These are phyloP conservation scores for Nelumbo lutea DNA, from an alignment of 164 flowering plant species.

Conservation along the genomic window DNA sequence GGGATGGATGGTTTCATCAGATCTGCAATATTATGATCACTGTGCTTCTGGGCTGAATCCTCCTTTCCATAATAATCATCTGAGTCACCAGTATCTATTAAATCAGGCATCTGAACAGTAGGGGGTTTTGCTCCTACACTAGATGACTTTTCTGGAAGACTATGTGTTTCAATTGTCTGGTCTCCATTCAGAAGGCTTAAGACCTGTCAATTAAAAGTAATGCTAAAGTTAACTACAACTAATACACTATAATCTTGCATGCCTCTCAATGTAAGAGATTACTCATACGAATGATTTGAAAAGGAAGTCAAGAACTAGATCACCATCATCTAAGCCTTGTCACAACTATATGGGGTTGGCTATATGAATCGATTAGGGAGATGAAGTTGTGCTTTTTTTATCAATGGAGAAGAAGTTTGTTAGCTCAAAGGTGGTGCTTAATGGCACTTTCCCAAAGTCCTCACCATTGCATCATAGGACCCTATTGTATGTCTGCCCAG, in stretches of 20 bases:
- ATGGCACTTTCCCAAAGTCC: no score
- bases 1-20: conserved; percentile 28
- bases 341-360: no score
- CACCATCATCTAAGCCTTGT: no score
- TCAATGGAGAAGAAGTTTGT: no score
- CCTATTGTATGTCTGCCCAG: no score
- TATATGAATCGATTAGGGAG: no score
- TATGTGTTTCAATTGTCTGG: conserved; percentile 15
- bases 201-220: conserved; percentile 42
- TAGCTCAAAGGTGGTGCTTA: no score
- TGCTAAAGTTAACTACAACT: neutral
- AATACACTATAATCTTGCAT: neutral
- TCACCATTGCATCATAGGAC: no score
- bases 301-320: neutral
- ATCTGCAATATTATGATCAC: conserved; percentile 24
- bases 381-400: no score
- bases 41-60: conserved; percentile 20
- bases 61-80: conserved; percentile 35
- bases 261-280: neutral
- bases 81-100: conserved; percentile 70
- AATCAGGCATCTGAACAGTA: conserved; percentile 64
- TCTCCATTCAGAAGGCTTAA: conserved; percentile 59
- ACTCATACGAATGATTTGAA: neutral
- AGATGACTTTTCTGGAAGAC: conserved; percentile 30
- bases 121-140: conserved; percentile 28